Base-by-base conservation (phyloP, 345 rosid genomes). In the Aurinia saxatilis region DNA sequence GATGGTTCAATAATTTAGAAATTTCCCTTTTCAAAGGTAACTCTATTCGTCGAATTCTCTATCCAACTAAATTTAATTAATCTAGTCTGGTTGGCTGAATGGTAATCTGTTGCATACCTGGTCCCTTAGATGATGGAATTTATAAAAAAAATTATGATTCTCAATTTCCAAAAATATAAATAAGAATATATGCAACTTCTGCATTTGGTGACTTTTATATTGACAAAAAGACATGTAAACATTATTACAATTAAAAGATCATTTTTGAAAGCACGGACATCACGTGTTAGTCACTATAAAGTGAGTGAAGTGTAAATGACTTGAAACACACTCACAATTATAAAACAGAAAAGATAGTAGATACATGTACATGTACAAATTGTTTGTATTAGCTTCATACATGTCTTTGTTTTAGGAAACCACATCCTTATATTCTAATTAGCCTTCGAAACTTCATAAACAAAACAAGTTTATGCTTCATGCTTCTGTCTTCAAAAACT, bases 391-490 rank as follows among this genome's bases (percentile, higher is more conserved):
- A 23, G 60, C 27, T 63, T 29, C 59, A 63, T 31, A 63, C 65
- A 39, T 71, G 70, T 71, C 65, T 50, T 56, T 50, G 34, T 41
- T 71, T 57, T 50, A 27, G 70, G 65, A 57, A 71, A 63, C 65
- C 55, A 37, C 37, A 38, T 27, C 13, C 40, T 30, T 63, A 27
- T 58, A 31, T 14, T 25, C 51, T 41, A 42, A 6, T 13, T 7
- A 30, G 17, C 17, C 34, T 4, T 55, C 23, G 11, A 54, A 21
- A 37, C 41, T 25, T 55, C 19, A 17, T 54, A 52, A 42, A 33
- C n/a, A 7, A n/a, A 2, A n/a, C n/a, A n/a, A n/a, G n/a, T n/a
- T n/a, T n/a, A n/a, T n/a, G n/a, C 3, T 10, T 5, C 1, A 31
- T 8, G 35, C 2, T 31, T 31, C 10, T 31, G 5, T 23, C 27